These are phyloP conservation scores for Geotrichum klebahnii DNA, from an alignment of 1,139 yeast species.

Conservation along the genomic window DNA sequence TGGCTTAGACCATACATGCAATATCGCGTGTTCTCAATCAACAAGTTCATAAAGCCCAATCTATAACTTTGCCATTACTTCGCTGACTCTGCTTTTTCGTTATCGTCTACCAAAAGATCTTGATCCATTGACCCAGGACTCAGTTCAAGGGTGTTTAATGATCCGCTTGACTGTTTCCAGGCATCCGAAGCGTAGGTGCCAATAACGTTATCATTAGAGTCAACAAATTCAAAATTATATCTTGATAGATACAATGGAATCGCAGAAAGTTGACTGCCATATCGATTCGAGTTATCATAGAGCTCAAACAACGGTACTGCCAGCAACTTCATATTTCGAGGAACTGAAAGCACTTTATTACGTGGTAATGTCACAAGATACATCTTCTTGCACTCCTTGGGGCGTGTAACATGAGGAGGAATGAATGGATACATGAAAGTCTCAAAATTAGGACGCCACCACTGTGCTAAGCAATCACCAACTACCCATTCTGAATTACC, in stretches of 20 bases:
- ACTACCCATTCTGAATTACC: conserved; percentile 34
- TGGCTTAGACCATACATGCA: too few species aligned
- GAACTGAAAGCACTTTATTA: conserved; percentile 33
- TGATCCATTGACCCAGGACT: too few species aligned
- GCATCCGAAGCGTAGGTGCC: conserved; percentile 21
- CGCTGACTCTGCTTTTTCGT: too few species aligned
- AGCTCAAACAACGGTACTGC: conserved; percentile 40
- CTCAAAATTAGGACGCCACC: conserved; percentile 43
- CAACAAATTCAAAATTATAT: conserved; percentile 37
- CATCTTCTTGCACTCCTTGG: conserved; percentile 40
- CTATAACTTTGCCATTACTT: too few species aligned
- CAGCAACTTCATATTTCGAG: conserved; percentile 36
- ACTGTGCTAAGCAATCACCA: conserved; percentile 39
- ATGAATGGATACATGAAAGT: conserved; percentile 40
- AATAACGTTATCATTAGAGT: conserved; percentile 32
- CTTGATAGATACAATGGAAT: conserved; percentile 38
- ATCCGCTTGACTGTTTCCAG: background rate
- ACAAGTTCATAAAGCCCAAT: too few species aligned
- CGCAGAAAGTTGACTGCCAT: conserved; percentile 37
- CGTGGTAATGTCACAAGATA: conserved; percentile 37
- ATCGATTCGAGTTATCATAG: conserved; percentile 37
- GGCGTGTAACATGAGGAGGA: conserved; percentile 39
- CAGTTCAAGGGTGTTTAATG: conserved; percentile 2
- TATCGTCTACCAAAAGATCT: background rate
- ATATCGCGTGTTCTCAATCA: too few species aligned